phyloP scores from a whole-genome alignment of 768 basidiomycete species.

The Mrakia gelida region DNA sequence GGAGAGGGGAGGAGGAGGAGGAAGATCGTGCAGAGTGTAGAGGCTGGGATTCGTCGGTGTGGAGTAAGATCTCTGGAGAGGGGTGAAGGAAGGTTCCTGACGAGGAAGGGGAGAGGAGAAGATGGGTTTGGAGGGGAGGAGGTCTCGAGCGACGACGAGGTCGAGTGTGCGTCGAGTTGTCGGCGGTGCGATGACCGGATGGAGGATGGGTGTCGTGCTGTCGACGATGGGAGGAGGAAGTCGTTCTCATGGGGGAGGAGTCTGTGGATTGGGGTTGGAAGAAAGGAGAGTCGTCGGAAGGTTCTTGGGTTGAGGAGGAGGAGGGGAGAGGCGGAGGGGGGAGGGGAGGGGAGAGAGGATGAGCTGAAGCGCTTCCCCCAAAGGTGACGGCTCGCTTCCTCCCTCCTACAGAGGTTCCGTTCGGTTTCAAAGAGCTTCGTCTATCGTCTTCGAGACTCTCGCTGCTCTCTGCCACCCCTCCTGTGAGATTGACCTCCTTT shows the following conservation, averaged over 20 bases:
- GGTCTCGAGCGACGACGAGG: background rate
- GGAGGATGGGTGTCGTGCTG: background rate
- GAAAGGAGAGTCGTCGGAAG: background rate
- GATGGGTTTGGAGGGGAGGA: background rate
- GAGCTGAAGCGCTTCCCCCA: background rate
- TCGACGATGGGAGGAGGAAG: background rate
- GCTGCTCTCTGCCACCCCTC: background rate
- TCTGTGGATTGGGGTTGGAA: background rate
- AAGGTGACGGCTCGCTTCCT: constrained; percentile 7
- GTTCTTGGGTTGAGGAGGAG: background rate
- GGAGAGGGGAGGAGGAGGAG: background rate
- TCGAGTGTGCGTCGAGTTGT: background rate
- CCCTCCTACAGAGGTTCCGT: background rate
- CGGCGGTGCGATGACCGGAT: background rate
- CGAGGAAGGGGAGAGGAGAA: background rate
- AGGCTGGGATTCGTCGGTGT: background rate
- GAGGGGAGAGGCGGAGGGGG: background rate
- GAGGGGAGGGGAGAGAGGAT: constrained; percentile 8
- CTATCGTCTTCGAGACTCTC: background rate
- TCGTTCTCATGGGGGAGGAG: background rate
- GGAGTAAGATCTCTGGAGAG: background rate
- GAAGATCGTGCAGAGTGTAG: background rate
- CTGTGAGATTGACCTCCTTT: background rate
- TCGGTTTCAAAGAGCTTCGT: too few relatives aligned
- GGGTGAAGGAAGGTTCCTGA: background rate